Evolutionary conservation across 169 alveolate genomes (phyloP).

Genomic region (Cryptosporidium sp.): DNA sequence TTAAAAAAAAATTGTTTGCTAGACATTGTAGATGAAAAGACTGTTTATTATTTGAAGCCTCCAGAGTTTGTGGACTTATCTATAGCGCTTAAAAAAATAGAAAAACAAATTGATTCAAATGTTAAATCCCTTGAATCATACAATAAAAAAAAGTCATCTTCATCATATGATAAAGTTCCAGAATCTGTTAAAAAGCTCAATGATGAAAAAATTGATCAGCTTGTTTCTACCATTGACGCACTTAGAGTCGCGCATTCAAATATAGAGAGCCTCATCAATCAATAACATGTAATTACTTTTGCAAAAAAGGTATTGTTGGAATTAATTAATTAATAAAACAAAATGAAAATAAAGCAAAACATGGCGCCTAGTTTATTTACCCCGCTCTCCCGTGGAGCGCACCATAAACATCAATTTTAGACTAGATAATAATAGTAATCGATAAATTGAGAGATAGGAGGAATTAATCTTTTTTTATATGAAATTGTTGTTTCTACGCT

Average conservation of each 20-base stretch:
- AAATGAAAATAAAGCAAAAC: neutral
- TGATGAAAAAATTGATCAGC: slow-evolving; percentile 83
- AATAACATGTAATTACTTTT: neutral
- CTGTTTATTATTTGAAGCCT: slow-evolving; percentile 77
- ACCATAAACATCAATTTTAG: slow-evolving; percentile 62
- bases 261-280: slow-evolving; percentile 13
- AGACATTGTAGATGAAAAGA: slow-evolving; percentile 80
- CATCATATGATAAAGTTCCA: slow-evolving; percentile 84
- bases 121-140: slow-evolving; percentile 83
- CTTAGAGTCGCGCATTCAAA: slow-evolving; percentile 49
- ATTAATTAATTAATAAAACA: neutral
- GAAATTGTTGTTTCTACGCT: slow-evolving; percentile 9
- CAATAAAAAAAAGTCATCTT: slow-evolving; percentile 79
- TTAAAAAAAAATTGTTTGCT: slow-evolving; percentile 18
- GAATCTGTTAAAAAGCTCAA: slow-evolving; percentile 83
- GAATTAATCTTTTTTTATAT: neutral
- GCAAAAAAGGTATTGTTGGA: neutral
- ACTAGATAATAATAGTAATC: slow-evolving; percentile 5
- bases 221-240: slow-evolving; percentile 39
- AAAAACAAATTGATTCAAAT: slow-evolving; percentile 81
- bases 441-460: slow-evolving; percentile 21
- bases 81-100: slow-evolving; percentile 80
- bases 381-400: slow-evolving; percentile 56
- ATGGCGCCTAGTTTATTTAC: slow-evolving; percentile 8
- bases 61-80: slow-evolving; percentile 79